Base-by-base conservation (phyloP, 1,284 basidiomycete genomes). In the Apiotrichum brassicae region DNA sequence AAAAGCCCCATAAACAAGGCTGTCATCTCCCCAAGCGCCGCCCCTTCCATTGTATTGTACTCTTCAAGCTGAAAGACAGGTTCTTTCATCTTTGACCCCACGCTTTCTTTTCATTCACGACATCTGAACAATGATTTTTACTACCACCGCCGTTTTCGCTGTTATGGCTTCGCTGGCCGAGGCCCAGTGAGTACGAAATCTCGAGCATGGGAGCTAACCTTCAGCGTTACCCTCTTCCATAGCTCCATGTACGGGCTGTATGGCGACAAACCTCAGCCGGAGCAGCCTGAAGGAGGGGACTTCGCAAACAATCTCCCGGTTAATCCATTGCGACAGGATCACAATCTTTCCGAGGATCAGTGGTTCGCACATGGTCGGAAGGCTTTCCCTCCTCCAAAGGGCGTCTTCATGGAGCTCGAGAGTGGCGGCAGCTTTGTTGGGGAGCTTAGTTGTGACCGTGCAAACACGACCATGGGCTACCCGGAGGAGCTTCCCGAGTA, bases 291-390 rank as follows among this genome's bases (percentile, higher is more conserved):
- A 28, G 20, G 28, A 7, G 12, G n/a, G 4, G 44, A 46, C 36
- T 30, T 28, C n/a, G 16, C n/a, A 11, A 25, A 32, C 19, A 23
- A 18, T n/a, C 25, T 4, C 4, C 7, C 35, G 8, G 13, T 32
- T 23, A 19, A 26, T 23, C 37, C 43, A 7, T 18, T 26, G 7
- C 14, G 24, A 6, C 24, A n/a, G 7, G 9, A 5, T 3, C 24
- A 46, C 20, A 3, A 42, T n/a, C 44, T 25, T 4, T 26, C 43
- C 5, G 32, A 41, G 19, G 32, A 43, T 8, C 32, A 51, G 56
- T 86, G 84, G 84, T 86, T 83, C 83, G 82, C 84, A 69, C 71
- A 72, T 48, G 66, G 64, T 12, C 57, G 64, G 41, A 65, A 65
- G 44, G 51, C 16, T 6, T 46, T 26, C 28, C 44, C 44, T 4